Percentiles rank a stretch among this genome's conserved stretches.
These are phyloP conservation scores for Gossypium schwendimanii DNA, from an alignment of 441 rosid genomes.

Conservation along the genomic window DNA sequence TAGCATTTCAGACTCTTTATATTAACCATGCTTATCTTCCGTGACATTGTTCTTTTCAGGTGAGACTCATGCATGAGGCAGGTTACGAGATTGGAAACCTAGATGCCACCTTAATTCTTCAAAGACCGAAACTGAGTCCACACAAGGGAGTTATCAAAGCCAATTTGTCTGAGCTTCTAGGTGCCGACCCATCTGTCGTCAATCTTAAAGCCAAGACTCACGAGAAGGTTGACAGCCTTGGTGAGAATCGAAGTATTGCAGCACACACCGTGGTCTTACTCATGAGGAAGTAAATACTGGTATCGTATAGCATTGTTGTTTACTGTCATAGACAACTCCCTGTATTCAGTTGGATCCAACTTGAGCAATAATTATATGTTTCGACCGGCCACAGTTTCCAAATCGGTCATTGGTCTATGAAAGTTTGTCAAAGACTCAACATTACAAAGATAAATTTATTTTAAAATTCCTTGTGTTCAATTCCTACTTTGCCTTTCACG, in stretches of 20 bases:
- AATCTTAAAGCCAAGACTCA: constrained; percentile 30
- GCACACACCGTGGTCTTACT: constrained; percentile 75
- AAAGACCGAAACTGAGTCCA: constrained; percentile 81
- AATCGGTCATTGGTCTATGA: background rate
- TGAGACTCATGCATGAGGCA: constrained; percentile 88
- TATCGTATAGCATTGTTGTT: background rate
- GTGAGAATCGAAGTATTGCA: constrained; percentile 92
- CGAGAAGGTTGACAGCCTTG: constrained; percentile 85
- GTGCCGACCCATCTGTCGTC: constrained; percentile 46
- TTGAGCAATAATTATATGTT: background rate
- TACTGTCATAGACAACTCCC: background rate
- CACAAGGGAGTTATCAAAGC: constrained; percentile 60
- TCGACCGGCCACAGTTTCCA: background rate
- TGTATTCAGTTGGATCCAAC: background rate
- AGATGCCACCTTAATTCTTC: constrained; percentile 16
- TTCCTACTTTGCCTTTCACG: constrained; percentile 7
- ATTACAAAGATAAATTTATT: background rate
- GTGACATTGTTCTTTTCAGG: constrained; percentile 29
- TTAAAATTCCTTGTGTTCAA: background rate
- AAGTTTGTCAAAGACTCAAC: background rate
- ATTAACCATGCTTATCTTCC: constrained; percentile 11
- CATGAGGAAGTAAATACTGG: constrained; percentile 61
- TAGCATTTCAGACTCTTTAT: background rate
- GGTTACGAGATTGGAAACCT: constrained; percentile 45
- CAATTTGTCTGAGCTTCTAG: constrained; percentile 48